phyloP scores from a whole-genome alignment of 2,329 filamentous ascomycete species.

The Aspergillus persii region DNA sequence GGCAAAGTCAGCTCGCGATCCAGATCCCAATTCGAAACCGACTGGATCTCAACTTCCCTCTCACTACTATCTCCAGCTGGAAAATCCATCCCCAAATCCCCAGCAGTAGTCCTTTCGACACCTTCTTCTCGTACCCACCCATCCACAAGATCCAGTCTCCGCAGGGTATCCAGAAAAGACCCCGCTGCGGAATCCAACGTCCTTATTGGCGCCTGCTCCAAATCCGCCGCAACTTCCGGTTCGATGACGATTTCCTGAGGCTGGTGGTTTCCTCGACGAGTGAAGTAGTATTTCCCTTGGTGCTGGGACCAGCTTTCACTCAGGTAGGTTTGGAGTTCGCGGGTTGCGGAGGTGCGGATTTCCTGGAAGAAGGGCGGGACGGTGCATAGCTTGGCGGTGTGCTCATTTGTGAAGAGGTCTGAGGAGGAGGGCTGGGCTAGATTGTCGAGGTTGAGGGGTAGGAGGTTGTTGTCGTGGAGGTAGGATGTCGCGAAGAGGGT shows the following conservation, averaged over 20 bases:
- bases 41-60: too few relatives aligned
- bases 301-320: constrained; percentile 47
- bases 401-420: neutral
- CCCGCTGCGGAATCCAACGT: constrained; percentile 23
- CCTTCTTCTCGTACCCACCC: neutral
- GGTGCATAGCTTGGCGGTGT: neutral
- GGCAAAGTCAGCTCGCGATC: too few relatives aligned
- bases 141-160: constrained; percentile 14
- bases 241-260: constrained; percentile 46
- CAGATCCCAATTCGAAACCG: too few relatives aligned
- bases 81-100: too few relatives aligned
- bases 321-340: constrained; percentile 46
- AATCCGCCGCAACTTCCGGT: constrained; percentile 18
- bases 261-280: constrained; percentile 40
- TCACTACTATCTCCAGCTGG: neutral
- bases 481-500: constrained; percentile 31
- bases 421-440: neutral
- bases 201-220: constrained; percentile 20
- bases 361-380: constrained; percentile 19
- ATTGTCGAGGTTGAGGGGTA: constrained; percentile 6
- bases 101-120: neutral
- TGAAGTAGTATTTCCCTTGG: constrained; percentile 48
- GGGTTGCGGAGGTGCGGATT: constrained; percentile 33
- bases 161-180: constrained; percentile 10
- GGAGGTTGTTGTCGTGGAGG: constrained; percentile 23